Evolutionary conservation across 2,329 filamentous ascomycete species (phyloP), one percentile per base, ranked within the genome.

Genomic region (Cordyceps tenuipes): DNA sequence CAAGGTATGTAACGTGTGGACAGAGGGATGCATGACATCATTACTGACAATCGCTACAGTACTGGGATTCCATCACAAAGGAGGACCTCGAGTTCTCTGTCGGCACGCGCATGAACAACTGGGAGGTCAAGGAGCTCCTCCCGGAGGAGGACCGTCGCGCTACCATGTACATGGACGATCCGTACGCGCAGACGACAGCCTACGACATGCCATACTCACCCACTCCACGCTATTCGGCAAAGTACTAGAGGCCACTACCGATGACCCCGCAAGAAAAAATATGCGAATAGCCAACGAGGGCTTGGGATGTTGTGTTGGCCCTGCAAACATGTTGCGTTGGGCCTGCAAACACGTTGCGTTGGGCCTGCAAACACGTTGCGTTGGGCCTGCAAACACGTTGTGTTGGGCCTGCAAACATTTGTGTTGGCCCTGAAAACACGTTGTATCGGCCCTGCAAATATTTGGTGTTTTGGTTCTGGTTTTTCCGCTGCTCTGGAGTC

Each of bases 81-180:
- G 94, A 99, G 76, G 94, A 99, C 73, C 87, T 99, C 65, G 94
- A 99, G 72, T 99, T 99, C 75, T 96, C 91, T 3, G 94, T 99
- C 54, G 93, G 93, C 65, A 91, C 91, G 62, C 90, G 93, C 73
- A 89, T 90, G 76, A 95, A 96, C 77, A 97, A 94, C 73, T 99
- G 94, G 94, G 94, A 99, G 71, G 89, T 97, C 71, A 97, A 97
- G 78, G 93, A 97, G 64, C 81, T 90, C 12, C 80, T 94, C 19
- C 84, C 87, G 49, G 90, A 94, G 65, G 90, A 94, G 60, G 89
- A 93, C 62, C 86, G 88, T 62, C 83, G 89, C 61, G 79, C 79
- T 23, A 91, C 89, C 2, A 75, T 88, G 50, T 94, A 92, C 73
- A 77, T 81, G 50, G 88, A 91, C 61, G 85, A 87, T 64, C 82